phyloP scores from a whole-genome alignment of 2,329 filamentous ascomycete species.

The Ceratocystis papillata region DNA sequence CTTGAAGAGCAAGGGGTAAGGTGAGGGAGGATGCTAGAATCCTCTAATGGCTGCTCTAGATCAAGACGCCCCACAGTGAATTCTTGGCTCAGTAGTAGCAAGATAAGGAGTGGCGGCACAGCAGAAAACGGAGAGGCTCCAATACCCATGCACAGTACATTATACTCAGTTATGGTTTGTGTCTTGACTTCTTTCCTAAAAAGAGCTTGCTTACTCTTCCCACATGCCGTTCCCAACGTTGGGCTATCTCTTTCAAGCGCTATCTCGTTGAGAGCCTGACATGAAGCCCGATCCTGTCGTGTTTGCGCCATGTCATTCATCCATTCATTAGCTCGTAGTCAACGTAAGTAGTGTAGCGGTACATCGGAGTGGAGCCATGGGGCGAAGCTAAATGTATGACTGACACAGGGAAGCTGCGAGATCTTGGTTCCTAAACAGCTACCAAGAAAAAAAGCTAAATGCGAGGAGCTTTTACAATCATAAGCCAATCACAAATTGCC shows the following conservation, averaged over 20 bases:
- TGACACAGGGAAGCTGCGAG: slow-evolving; percentile 1
- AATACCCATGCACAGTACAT: not conserved
- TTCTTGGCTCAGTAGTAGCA: not conserved
- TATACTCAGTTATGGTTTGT: not conserved
- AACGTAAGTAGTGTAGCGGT: not conserved
- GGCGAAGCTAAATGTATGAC: not conserved
- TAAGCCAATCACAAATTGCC: not conserved
- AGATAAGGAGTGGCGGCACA: not conserved
- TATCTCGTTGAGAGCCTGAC: not conserved
- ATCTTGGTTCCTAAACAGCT: not conserved
- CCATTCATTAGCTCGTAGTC: not conserved
- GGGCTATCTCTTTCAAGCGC: not conserved
- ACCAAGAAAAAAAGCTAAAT: not conserved
- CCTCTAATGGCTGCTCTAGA: not conserved
- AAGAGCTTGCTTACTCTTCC: not conserved
- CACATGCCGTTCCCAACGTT: not conserved
- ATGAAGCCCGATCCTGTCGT: not conserved
- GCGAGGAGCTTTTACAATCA: not conserved
- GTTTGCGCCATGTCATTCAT: not conserved
- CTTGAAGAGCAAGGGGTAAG: not conserved
- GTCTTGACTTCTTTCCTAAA: not conserved
- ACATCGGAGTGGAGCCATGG: not conserved
- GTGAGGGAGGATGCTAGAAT: not conserved
- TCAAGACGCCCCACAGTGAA: not conserved
- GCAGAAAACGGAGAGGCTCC: not conserved